Evolutionary conservation across 805 yeast species (phyloP).

Genomic region (Candida xyloterini): DNA sequence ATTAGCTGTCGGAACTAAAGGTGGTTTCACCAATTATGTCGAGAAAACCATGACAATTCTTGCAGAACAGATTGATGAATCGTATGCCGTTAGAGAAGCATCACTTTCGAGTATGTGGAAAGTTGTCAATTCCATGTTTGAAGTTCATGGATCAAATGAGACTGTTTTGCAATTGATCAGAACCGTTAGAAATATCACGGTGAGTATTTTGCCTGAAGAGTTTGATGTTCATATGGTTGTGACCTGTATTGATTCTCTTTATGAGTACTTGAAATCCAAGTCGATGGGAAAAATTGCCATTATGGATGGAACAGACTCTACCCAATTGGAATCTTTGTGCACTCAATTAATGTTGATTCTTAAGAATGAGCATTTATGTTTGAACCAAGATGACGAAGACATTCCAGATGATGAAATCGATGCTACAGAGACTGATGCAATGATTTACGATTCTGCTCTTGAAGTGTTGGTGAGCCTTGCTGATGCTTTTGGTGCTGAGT

Average conservation of each 20-base stretch:
- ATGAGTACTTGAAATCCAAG: slow-evolving; percentile 53
- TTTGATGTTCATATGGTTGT: slow-evolving; percentile 81
- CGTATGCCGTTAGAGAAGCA: slow-evolving; percentile 88
- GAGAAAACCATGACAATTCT: slow-evolving; percentile 64
- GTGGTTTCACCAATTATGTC: slow-evolving; percentile 72
- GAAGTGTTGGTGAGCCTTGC: slow-evolving; percentile 83
- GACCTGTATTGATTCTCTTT: slow-evolving; percentile 68
- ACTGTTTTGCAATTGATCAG: slow-evolving; percentile 57
- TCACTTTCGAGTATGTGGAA: slow-evolving; percentile 83
- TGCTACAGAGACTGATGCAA: slow-evolving; percentile 58
- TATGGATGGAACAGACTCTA: slow-evolving; percentile 54
- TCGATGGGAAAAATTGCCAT: slow-evolving; percentile 72
- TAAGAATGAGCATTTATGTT: slow-evolving; percentile 82
- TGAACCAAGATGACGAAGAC: slow-evolving; percentile 59
- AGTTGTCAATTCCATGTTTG: slow-evolving; percentile 67
- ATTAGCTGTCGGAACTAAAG: slow-evolving; percentile 83
- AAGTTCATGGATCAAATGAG: slow-evolving; percentile 53
- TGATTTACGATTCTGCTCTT: slow-evolving; percentile 77
- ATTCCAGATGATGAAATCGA: slow-evolving; percentile 39
- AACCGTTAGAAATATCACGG: slow-evolving; percentile 64
- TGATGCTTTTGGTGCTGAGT: slow-evolving; percentile 73
- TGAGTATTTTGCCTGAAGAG: slow-evolving; percentile 68
- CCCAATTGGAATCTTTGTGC: slow-evolving; percentile 64
- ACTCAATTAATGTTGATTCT: slow-evolving; percentile 67
- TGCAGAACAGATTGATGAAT: slow-evolving; percentile 72